Conservation (phyloP, 1,139 yeast genomes). For the Debaryomyces fabryi region DNA sequence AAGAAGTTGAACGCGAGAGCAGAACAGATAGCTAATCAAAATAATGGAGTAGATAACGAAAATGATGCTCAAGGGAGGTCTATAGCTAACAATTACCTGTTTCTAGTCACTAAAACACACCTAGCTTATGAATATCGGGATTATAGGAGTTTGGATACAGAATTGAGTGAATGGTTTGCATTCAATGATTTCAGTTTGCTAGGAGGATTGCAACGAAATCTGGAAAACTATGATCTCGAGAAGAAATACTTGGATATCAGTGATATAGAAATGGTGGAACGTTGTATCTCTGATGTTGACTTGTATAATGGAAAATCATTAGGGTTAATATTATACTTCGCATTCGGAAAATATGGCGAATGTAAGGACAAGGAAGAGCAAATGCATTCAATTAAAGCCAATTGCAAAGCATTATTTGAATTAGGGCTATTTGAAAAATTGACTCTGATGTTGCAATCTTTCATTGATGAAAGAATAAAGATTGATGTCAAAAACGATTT, state of each 20-base stretch:
- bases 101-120: constrained; percentile 37
- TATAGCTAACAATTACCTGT: constrained; percentile 22
- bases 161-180: constrained; percentile 68
- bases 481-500: neutral
- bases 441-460: neutral
- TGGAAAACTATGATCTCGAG: constrained; percentile 13
- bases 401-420: constrained; percentile 17
- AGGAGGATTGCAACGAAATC: constrained; percentile 24
- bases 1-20: constrained; percentile 49
- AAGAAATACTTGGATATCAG: constrained; percentile 2
- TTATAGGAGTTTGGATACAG: constrained; percentile 41
- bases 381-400: constrained; percentile 31
- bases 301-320: neutral
- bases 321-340: constrained; percentile 29
- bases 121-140: constrained; percentile 54
- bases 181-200: constrained; percentile 46
- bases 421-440: constrained; percentile 12
- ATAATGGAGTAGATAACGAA: constrained; percentile 11
- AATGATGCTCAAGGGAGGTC: constrained; percentile 6
- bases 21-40: constrained; percentile 35
- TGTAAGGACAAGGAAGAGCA: constrained; percentile 37
- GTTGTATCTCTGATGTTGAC: neutral
- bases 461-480: constrained; percentile 2
- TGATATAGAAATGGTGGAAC: constrained; percentile 2
- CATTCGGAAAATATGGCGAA: constrained; percentile 46